Evolutionary conservation across 2,329 filamentous ascomycete species (phyloP).

Genomic region (Paramyrothecium sp.): DNA sequence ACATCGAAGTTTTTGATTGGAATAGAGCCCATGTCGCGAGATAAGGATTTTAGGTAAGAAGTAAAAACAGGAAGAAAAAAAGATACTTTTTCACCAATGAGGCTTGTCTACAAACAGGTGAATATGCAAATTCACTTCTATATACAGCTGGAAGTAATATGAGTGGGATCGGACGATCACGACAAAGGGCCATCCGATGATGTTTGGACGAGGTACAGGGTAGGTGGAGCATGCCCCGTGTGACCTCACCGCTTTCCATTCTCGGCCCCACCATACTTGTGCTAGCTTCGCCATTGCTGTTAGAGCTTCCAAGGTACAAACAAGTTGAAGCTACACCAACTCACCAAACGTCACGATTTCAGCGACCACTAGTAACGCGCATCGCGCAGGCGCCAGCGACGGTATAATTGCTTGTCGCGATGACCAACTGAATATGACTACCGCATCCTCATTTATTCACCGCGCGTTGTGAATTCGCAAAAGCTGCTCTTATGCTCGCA

Average conservation of each 20-base stretch:
- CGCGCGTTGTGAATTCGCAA: background rate
- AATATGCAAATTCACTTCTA: background rate
- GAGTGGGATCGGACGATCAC: background rate
- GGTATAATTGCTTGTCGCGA: background rate
- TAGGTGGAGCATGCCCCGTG: background rate
- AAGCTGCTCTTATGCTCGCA: background rate
- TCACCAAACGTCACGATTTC: background rate
- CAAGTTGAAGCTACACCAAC: too few relatives aligned
- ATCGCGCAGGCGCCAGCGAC: background rate
- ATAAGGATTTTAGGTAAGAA: background rate
- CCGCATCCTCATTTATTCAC: background rate
- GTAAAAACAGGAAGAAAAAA: background rate
- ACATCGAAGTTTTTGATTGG: conserved; percentile 42
- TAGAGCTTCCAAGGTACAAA: background rate
- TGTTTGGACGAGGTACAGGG: background rate
- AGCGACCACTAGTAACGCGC: background rate
- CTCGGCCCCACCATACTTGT: background rate
- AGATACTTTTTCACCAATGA: too few relatives aligned
- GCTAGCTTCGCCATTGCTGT: background rate
- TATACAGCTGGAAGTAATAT: background rate
- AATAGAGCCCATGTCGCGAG: conserved; percentile 25
- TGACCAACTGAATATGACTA: background rate
- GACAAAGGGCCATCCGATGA: background rate
- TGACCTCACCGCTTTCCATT: conserved; percentile 2
- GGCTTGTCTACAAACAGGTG: too few relatives aligned